Evolutionary conservation across 1,284 basidiomycete genomes (phyloP).

Genomic region (Ganoderma lingzhi): DNA sequence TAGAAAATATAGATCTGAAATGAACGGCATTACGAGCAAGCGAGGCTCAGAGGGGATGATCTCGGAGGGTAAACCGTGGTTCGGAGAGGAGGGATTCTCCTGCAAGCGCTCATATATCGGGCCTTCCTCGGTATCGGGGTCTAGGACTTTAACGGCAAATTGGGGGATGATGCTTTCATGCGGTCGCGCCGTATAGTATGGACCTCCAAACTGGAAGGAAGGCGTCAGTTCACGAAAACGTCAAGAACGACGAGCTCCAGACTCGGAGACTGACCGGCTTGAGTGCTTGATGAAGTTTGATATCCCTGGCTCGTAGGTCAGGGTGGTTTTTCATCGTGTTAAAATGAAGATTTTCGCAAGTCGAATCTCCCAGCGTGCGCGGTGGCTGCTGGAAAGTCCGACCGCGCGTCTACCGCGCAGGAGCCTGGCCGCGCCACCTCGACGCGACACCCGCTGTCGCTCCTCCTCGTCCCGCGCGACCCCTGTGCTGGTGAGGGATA

Average conservation of each 20-base stretch:
- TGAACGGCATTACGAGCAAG: background rate
- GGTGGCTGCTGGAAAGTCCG: no score
- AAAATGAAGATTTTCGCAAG: no score
- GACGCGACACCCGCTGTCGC: no score
- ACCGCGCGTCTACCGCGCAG: no score
- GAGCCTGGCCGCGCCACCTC: no score
- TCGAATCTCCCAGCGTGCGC: no score
- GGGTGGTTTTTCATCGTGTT: background rate
- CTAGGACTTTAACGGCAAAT: background rate
- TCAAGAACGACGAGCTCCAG: background rate
- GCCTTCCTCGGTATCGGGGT: background rate
- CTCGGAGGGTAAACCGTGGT: background rate
- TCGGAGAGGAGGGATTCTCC: background rate
- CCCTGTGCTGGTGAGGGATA: no score
- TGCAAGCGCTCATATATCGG: background rate
- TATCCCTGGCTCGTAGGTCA: background rate
- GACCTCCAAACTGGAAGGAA: background rate
- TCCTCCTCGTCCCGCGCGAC: no score
- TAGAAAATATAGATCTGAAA: background rate
- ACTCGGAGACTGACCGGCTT: background rate
- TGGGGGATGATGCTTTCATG: background rate
- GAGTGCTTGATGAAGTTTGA: background rate
- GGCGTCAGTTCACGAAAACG: no score
- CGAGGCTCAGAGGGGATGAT: background rate
- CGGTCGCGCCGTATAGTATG: background rate